Conservation (phyloP, 805 yeast species). For the Starmerella floris region DNA sequence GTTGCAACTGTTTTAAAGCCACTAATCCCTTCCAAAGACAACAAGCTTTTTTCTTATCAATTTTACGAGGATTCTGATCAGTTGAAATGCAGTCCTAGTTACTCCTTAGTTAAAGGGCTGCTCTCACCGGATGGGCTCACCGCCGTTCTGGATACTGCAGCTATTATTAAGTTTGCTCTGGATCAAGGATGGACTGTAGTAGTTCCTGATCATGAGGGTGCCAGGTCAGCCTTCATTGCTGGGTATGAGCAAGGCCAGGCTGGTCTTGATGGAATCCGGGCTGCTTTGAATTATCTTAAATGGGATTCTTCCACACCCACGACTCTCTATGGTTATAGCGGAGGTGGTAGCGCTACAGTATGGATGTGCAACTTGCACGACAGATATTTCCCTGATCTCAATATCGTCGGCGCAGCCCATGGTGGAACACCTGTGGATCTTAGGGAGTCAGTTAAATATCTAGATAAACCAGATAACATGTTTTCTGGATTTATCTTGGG, state of each 20-base stretch:
- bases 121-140: slow-evolving; percentile 6
- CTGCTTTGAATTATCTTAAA: slow-evolving; percentile 6
- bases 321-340: slow-evolving; percentile 11
- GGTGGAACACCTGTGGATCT: slow-evolving; percentile 17
- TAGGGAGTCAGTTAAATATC: slow-evolving; percentile 7
- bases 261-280: slow-evolving; percentile 22
- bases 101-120: slow-evolving; percentile 12
- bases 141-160: slow-evolving; percentile 5
- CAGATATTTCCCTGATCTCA: slow-evolving; percentile 23
- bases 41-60: slow-evolving; percentile 21
- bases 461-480: slow-evolving; percentile 7
- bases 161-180: slow-evolving; percentile 11
- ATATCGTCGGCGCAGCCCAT: slow-evolving; percentile 20
- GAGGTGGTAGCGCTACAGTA: slow-evolving; percentile 20
- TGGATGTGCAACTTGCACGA: slow-evolving; percentile 24
- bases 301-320: background rate
- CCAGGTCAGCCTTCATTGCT: slow-evolving; percentile 23
- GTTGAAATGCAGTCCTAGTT: slow-evolving; percentile 22
- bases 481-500: slow-evolving; percentile 21
- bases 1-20: slow-evolving; percentile 17
- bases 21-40: slow-evolving; percentile 4
- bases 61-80: slow-evolving; percentile 20
- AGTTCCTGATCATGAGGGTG: slow-evolving; percentile 26
- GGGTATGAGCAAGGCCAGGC: slow-evolving; percentile 23
- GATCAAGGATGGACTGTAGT: slow-evolving; percentile 14